These are phyloP conservation scores for Castanospermum australe DNA, from an alignment of 306 rosid genomes.

Conservation along the genomic window DNA sequence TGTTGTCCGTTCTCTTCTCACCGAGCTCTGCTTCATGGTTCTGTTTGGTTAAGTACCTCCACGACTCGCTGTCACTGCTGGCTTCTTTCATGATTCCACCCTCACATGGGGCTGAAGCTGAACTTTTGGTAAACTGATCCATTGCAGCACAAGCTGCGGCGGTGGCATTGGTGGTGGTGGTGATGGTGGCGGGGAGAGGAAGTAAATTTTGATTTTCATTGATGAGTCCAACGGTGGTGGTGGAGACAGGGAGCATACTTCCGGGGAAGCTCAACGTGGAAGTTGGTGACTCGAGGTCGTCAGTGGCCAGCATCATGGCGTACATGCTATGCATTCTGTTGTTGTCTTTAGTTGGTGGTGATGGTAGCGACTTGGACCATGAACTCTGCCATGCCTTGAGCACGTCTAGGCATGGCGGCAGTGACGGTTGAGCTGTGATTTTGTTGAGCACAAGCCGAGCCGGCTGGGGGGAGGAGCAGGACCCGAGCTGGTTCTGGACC, in stretches of 20 bases:
- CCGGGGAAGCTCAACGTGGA: slow-evolving; percentile 42
- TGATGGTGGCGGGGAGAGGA: not conserved
- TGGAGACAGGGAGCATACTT: not conserved
- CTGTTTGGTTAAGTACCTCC: not conserved
- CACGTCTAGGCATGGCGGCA: slow-evolving; percentile 42
- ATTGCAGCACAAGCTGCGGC: too few species aligned
- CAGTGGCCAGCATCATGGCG: slow-evolving; percentile 41
- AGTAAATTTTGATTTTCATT: slow-evolving; percentile 15
- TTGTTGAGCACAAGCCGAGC: slow-evolving; percentile 38
- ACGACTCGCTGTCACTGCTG: not conserved
- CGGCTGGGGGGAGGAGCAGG: not conserved
- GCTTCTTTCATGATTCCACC: not conserved
- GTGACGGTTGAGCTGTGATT: slow-evolving; percentile 24
- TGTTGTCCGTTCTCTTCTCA: not conserved
- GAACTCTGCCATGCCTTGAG: slow-evolving; percentile 62
- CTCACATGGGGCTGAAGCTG: not conserved
- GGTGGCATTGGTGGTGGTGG: not conserved
- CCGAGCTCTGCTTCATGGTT: not conserved
- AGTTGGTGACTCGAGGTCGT: slow-evolving; percentile 45
- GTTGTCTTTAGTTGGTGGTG: not conserved
- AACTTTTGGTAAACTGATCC: not conserved
- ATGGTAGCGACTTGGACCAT: slow-evolving; percentile 31
- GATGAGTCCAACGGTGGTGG: not conserved
- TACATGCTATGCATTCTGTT: slow-evolving; percentile 35
- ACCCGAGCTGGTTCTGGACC: not conserved